phyloP scores from a whole-genome alignment of 768 basidiomycete genomes.

The Xerocomellus dryophilus region DNA sequence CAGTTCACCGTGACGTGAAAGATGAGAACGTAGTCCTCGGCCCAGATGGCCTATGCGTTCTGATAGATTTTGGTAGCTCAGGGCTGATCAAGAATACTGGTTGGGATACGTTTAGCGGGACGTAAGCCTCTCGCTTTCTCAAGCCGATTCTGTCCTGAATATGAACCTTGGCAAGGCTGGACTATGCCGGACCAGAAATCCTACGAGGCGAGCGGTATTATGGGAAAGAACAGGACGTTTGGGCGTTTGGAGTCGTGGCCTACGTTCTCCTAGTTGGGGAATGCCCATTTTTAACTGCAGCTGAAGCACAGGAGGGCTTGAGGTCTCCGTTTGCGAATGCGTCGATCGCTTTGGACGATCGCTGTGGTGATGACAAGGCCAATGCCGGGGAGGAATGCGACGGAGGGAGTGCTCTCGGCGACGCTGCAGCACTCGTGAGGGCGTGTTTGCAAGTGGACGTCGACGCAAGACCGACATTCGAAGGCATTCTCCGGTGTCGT shows the following conservation, averaged over 20 bases:
- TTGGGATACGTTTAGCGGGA: slow-evolving; percentile 92
- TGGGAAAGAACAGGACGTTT: slow-evolving; percentile 96
- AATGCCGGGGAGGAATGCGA: slow-evolving; percentile 73
- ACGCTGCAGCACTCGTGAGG: slow-evolving; percentile 80
- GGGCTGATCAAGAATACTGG: slow-evolving; percentile 79
- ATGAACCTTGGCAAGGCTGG: slow-evolving; percentile 49
- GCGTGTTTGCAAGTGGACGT: slow-evolving; percentile 84
- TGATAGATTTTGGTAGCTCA: slow-evolving; percentile 97
- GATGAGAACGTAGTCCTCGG: slow-evolving; percentile 94
- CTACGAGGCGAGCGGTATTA: slow-evolving; percentile 91
- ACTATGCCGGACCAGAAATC: slow-evolving; percentile 97
- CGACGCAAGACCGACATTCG: slow-evolving; percentile 78
- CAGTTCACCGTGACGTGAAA: slow-evolving; percentile 96
- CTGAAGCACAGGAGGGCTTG: slow-evolving; percentile 86
- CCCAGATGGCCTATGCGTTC: slow-evolving; percentile 74
- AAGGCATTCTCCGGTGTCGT: slow-evolving; percentile 70
- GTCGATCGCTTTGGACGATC: slow-evolving; percentile 73
- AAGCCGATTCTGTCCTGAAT: slow-evolving; percentile 6
- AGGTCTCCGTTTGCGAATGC: slow-evolving; percentile 72
- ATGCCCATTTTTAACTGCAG: slow-evolving; percentile 88
- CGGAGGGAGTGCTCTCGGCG: slow-evolving; percentile 79
- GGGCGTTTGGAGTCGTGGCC: slow-evolving; percentile 96
- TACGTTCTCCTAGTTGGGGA: slow-evolving; percentile 93
- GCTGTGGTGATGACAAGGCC: slow-evolving; percentile 73
- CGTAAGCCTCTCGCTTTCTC: slow-evolving; percentile 51